Evolutionary conservation across 371 early-diverging fungal species (phyloP).

Genomic region (Caulochytrium protostelioides): DNA sequence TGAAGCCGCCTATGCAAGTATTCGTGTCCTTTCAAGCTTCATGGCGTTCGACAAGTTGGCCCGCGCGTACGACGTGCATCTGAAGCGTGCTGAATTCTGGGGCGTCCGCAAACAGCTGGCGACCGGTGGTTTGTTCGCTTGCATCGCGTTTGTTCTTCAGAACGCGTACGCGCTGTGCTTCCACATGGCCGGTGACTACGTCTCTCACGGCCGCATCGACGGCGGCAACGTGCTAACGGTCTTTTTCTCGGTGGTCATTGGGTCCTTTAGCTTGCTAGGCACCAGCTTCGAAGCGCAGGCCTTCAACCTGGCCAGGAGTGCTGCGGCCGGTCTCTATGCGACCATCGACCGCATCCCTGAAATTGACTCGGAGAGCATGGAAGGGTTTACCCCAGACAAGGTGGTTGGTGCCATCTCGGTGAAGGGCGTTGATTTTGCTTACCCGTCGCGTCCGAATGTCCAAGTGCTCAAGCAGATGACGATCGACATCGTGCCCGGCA

Average conservation of each 20-base stretch:
- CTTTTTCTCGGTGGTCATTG: conserved; percentile 20
- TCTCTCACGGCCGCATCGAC: conserved; percentile 12
- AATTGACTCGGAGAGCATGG: conserved; percentile 8
- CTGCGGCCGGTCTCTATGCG: conserved; percentile 11
- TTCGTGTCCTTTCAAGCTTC: conserved; percentile 3
- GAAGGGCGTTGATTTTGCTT: conserved; percentile 13
- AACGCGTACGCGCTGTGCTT: not conserved
- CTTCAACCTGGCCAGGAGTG: conserved; percentile 10
- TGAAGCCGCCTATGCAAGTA: conserved; percentile 1
- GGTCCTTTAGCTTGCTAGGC: conserved; percentile 4
- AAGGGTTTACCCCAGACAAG: conserved; percentile 2
- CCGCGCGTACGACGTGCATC: not conserved
- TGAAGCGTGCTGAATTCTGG: not conserved
- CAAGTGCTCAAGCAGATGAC: conserved; percentile 4
- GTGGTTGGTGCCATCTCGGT: conserved; percentile 17
- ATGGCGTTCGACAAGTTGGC: not conserved
- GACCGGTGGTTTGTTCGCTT: not conserved
- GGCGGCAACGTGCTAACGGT: conserved; percentile 36
- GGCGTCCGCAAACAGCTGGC: not conserved
- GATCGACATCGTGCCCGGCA: conserved; percentile 23
- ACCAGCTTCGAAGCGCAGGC: conserved; percentile 9
- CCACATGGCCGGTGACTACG: not conserved
- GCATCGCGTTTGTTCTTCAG: not conserved
- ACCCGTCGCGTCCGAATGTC: conserved; percentile 7
- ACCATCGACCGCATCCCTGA: conserved; percentile 13